Conservation (phyloP, 805 yeast genomes). For the Starmerella cellae region DNA sequence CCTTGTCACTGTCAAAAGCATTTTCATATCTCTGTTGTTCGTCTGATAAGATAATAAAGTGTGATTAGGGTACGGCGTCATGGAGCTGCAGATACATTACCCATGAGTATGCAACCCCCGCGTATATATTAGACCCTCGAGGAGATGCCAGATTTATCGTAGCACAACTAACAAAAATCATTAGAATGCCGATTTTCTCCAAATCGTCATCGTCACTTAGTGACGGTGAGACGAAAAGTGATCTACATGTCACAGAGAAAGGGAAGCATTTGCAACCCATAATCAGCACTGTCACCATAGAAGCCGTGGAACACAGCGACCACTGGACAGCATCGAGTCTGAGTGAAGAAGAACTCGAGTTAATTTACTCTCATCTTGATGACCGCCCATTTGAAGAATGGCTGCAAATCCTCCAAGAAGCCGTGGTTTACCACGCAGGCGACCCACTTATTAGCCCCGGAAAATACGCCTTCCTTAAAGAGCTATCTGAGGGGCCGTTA, state of each 20-base stretch:
- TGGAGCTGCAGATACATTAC: no score
- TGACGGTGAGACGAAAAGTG: no score
- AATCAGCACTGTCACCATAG: background rate
- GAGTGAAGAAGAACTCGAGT: constrained; percentile 11
- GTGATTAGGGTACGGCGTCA: no score
- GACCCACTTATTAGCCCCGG: constrained; percentile 37
- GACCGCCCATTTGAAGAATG: constrained; percentile 30
- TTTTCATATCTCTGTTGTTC: no score
- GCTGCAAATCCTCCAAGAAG: constrained; percentile 30
- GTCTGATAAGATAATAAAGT: no score
- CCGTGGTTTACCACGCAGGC: constrained; percentile 32
- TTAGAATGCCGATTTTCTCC: no score
- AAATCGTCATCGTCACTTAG: no score
- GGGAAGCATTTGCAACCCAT: background rate
- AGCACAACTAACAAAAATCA: no score
- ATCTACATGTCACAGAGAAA: background rate
- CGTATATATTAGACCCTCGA: no score
- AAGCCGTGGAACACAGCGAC: background rate
- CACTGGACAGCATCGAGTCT: constrained; percentile 3
- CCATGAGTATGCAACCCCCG: no score
- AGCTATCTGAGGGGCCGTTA: constrained; percentile 19
- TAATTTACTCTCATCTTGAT: constrained; percentile 16
- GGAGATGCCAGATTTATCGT: no score
- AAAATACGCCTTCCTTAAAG: constrained; percentile 29
- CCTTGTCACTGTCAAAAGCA: no score